phyloP scores from a whole-genome alignment of 2,329 filamentous ascomycete species.

The Pseudogymnoascus sp. region DNA sequence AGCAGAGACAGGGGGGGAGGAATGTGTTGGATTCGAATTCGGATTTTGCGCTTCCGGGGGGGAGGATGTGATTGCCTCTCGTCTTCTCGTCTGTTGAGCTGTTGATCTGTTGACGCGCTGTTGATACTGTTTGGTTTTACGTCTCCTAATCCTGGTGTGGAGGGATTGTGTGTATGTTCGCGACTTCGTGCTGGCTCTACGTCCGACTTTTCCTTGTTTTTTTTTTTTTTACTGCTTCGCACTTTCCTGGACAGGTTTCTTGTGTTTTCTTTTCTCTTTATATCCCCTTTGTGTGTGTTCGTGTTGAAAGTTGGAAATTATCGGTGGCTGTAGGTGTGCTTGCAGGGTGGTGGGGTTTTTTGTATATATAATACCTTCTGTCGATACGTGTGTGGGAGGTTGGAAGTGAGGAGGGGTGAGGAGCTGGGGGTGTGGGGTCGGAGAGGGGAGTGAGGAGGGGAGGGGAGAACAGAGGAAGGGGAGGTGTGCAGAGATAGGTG shows the following conservation, averaged over 20 bases:
- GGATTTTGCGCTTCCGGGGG: slow-evolving; percentile 67
- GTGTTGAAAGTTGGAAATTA: too few species aligned
- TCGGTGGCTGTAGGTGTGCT: too few species aligned
- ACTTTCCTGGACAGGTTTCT: not conserved
- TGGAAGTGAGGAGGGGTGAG: too few species aligned
- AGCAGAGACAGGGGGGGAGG: not conserved
- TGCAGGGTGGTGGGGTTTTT: not conserved
- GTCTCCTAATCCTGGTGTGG: not conserved
- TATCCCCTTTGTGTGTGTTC: not conserved
- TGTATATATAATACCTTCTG: not conserved
- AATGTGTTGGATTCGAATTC: slow-evolving; percentile 70
- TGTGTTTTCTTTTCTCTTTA: not conserved
- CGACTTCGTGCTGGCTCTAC: not conserved
- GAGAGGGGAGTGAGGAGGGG: too few species aligned
- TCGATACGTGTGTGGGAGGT: not conserved
- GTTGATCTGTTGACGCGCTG: not conserved
- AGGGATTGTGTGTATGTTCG: not conserved
- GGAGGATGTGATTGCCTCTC: slow-evolving; percentile 6
- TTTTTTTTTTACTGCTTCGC: not conserved
- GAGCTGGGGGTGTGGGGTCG: not conserved
- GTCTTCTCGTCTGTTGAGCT: not conserved
- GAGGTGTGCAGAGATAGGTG: not conserved
- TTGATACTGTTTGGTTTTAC: too few species aligned
- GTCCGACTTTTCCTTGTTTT: not conserved
- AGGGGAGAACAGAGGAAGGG: not conserved